Base-by-base conservation (phyloP, 108 stramenopile species). In the Epithemia pelagica region DNA sequence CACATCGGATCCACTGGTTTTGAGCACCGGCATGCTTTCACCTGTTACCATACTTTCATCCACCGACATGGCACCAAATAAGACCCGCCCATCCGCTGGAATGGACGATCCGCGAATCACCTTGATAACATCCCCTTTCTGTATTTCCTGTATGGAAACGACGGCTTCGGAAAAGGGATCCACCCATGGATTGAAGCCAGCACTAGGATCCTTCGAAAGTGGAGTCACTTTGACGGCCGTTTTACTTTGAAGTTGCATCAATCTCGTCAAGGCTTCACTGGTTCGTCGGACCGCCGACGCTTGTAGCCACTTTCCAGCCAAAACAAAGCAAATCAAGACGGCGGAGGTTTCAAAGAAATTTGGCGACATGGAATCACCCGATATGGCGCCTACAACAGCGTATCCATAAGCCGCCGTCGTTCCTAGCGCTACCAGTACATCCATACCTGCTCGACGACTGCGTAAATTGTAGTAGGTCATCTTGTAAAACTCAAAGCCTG, bases 251-350 rank as follows among this genome's bases (percentile, higher is more conserved):
- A 95, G 69, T 66, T 86, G 75, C 88, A 97, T 87, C 31, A 99
- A 80, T 10, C 66, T 75, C 53, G 89, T 83, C 67, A 99, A 70
- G 1, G 98, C 95, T 28, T 79, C 72, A 24, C 87, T 83, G 20
- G 96, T 99, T 58, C 85, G 78, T 24, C 91, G 87, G 70, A 91
- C 94, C 2, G 97, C 97, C 66, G 76, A 67, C 8, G 90, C 85
- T 70, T 96, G 89, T 68, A 96, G 69, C 78, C 79, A 93, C 72
- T 98, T 99, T 33, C 99, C 99, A 0, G 96, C 66, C 5, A 94
- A 84, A 2, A 99, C 97, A 66, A 99, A 97, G 27, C 90, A 87
- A 31, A 99, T 86, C n/a, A 99, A 78, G 83, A 96, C 92, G 7
- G 95, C 97, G 2, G 91, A 84, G 5, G 97, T 97, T 68, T 99